phyloP scores from a whole-genome alignment of 768 basidiomycete species.

The Boletales sp. region DNA sequence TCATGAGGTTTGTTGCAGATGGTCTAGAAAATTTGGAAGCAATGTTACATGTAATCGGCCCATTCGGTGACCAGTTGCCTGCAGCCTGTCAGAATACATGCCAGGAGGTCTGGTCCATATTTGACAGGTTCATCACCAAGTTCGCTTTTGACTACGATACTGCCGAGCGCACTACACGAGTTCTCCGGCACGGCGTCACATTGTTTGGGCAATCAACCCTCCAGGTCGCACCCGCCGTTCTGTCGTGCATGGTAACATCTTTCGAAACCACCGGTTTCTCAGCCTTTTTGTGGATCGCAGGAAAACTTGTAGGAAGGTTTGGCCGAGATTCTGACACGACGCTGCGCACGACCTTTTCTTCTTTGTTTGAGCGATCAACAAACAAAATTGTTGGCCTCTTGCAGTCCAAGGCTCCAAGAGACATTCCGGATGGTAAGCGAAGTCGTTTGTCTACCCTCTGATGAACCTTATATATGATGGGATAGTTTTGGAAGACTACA shows the following conservation, averaged over 20 bases:
- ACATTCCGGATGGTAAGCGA: conserved; percentile 86
- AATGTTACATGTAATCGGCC: conserved; percentile 81
- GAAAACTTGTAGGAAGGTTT: conserved; percentile 79
- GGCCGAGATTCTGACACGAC: conserved; percentile 58
- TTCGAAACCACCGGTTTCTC: conserved; percentile 83
- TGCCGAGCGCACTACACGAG: conserved; percentile 80
- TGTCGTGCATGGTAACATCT: conserved; percentile 69
- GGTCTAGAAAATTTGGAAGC: conserved; percentile 88
- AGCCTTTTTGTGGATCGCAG: conserved; percentile 91
- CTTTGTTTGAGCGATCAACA: conserved; percentile 74
- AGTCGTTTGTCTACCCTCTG: not conserved
- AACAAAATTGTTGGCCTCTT: conserved; percentile 65
- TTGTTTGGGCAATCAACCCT: conserved; percentile 72
- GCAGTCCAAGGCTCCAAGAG: conserved; percentile 61
- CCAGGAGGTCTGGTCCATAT: conserved; percentile 76
- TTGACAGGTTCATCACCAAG: conserved; percentile 76
- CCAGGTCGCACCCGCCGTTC: conserved; percentile 63
- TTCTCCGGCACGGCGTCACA: conserved; percentile 77
- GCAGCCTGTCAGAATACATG: conserved; percentile 73
- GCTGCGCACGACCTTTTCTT: conserved; percentile 55
- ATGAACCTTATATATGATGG: conserved; percentile 6
- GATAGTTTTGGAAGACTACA: conserved; percentile 90
- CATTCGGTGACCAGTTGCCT: conserved; percentile 83
- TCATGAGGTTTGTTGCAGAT: conserved; percentile 42
- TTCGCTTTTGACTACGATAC: conserved; percentile 74